Evolutionary conservation across 345 rosid genomes (phyloP).

Genomic region (Hirschfeldia incana): DNA sequence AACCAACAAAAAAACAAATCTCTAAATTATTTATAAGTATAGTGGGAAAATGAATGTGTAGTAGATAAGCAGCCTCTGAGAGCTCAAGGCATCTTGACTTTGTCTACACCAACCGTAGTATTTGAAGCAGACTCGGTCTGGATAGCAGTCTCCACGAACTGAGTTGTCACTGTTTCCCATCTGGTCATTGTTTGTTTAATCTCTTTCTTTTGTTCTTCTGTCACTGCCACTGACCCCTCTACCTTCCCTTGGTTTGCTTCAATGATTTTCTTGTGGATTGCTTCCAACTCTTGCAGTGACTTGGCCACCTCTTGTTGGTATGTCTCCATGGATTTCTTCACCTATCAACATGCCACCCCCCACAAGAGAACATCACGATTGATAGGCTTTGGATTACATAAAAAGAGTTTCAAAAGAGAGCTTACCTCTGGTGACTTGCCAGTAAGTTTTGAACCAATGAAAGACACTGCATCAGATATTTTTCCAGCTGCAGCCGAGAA

Average conservation of each 20-base stretch:
- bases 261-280: constrained; percentile 15
- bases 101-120: not conserved
- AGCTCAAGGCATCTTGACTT: not conserved
- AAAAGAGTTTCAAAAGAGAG: not conserved
- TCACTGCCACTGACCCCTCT: not conserved
- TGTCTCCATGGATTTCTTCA: constrained; percentile 1
- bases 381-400: not conserved
- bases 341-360: not conserved
- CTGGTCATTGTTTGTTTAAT: constrained; percentile 32
- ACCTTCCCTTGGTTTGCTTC: constrained; percentile 10
- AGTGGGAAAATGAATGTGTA: not conserved
- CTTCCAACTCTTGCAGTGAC: constrained; percentile 17
- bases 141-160: constrained; percentile 28
- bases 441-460: constrained; percentile 22
- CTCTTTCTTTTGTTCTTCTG: constrained; percentile 16
- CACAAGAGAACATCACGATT: not conserved
- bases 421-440: constrained; percentile 30
- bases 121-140: constrained; percentile 12
- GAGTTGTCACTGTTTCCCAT: constrained; percentile 37
- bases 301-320: constrained; percentile 25
- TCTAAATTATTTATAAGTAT: constrained; percentile 1
- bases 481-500: constrained; percentile 16
- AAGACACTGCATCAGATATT: constrained; percentile 21
- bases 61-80: not conserved
- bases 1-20: not conserved